Evolutionary conservation across 2,329 filamentous ascomycete genomes (phyloP), one percentile per base, ranked within the genome.

Genomic region (Fusarium sp.): DNA sequence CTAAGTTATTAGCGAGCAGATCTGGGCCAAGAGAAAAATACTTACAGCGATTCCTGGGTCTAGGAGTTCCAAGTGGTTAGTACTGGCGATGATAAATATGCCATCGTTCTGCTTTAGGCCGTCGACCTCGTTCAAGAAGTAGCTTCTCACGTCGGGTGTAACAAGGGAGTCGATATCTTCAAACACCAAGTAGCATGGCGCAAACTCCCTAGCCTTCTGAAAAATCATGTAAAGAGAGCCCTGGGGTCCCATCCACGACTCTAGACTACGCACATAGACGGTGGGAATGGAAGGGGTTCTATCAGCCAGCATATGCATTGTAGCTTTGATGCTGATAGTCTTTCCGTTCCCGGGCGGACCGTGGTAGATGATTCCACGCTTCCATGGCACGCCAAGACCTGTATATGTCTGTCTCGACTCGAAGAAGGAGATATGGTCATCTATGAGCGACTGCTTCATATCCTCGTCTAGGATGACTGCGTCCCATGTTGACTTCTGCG

Each of bases 21-120:
- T 6, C 12, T 38, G 1, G 1, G 15, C 47, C 5, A 33, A 0
- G 15, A 4, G 7, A 5, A 4, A 10, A 2, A 20, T 8, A 50
- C 47, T 7, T 33, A 50, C 47, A 5, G 47, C 47, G 6, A 50
- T 50, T 20, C 47, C 47, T 7, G 47, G 47, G 30, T 50, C 47
- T 4, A 50, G 8, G 6, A 50, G 47, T 4, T 50, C 47, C 16
- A 50, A 24, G 16, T 50, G 47, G 22, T 50, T 50, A 7, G 47
- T 50, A 5, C 47, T 50, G 22, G 47, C 47, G 30, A 33, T 50
- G 3, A 50, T 50, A 14, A 50, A 50, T 14, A 50, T 50, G 30
- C 47, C 47, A 11, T 50, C 28, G 4, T 50, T 50, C 8, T 33
- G 47, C 30, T 50, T 50, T 0, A 50, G 30, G 47, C 47, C 30